These are phyloP conservation scores for Exophiala lecanii-corni DNA, from an alignment of 2,329 filamentous ascomycete genomes.

Conservation along the genomic window DNA sequence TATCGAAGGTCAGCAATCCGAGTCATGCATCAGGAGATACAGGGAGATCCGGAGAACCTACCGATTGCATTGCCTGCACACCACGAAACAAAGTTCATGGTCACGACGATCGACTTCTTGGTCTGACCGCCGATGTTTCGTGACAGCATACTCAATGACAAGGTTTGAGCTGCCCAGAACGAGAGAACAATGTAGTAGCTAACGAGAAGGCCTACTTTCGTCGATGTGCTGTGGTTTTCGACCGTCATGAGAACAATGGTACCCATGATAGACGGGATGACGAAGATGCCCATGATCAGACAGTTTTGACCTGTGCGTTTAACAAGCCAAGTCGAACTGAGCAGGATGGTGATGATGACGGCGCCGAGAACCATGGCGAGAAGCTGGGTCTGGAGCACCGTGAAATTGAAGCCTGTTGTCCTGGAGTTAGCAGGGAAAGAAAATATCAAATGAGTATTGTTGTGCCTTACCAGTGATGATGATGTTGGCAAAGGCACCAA, in stretches of 20 bases:
- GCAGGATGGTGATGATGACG: conserved; percentile 67
- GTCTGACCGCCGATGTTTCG: conserved; percentile 69
- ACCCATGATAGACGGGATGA: conserved; percentile 66
- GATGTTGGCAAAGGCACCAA: conserved; percentile 66
- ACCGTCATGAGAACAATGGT: conserved; percentile 70
- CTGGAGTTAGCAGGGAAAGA: too few species aligned
- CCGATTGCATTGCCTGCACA: conserved; percentile 60
- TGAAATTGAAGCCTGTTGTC: conserved; percentile 66
- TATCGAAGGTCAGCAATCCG: conserved; percentile 1
- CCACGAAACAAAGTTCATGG: conserved; percentile 68
- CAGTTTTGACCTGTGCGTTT: conserved; percentile 67
- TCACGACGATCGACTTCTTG: conserved; percentile 65
- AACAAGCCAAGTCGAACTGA: conserved; percentile 63
- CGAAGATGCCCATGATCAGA: conserved; percentile 60
- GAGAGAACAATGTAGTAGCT: conserved; percentile 72
- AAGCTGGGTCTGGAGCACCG: conserved; percentile 63
- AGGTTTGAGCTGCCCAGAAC: conserved; percentile 70
- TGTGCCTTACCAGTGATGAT: conserved; percentile 10
- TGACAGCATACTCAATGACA: conserved; percentile 62
- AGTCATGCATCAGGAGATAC: too few species aligned
- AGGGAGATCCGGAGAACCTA: background rate
- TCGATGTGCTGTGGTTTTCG: conserved; percentile 51
- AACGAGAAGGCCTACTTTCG: conserved; percentile 64
- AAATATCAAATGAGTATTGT: too few species aligned
- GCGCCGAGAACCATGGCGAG: conserved; percentile 70